phyloP scores from a whole-genome alignment of 495 filamentous ascomycete genomes.

The Penicillium flavigenum region DNA sequence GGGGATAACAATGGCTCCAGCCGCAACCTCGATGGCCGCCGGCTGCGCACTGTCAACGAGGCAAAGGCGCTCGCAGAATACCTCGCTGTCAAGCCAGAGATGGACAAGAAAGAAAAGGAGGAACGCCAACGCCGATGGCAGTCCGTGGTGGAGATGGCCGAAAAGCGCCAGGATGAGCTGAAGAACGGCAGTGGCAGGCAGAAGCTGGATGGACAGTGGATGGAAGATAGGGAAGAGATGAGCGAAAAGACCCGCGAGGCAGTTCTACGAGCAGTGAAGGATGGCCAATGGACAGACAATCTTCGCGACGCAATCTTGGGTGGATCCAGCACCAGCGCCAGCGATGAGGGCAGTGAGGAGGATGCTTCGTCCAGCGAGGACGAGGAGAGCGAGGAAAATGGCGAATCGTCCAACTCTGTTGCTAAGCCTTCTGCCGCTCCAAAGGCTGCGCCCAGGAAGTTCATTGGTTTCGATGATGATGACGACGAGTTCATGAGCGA shows the following conservation, averaged over 20 bases:
- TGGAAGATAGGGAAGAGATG: constrained; percentile 86
- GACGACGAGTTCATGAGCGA: constrained; percentile 89
- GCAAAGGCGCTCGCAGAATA: constrained; percentile 95
- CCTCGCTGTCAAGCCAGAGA: constrained; percentile 91
- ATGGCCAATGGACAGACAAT: constrained; percentile 53
- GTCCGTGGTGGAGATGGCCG: constrained; percentile 77
- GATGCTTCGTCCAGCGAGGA: constrained; percentile 42
- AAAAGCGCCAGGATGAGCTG: constrained; percentile 77
- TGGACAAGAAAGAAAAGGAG: constrained; percentile 90
- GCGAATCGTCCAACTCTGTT: constrained; percentile 16
- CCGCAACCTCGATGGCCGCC: constrained; percentile 88
- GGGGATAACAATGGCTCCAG: constrained; percentile 85
- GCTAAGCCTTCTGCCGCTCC: constrained; percentile 29
- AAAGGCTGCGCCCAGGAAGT: constrained; percentile 48
- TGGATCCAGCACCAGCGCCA: constrained; percentile 51
- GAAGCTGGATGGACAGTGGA: constrained; percentile 84
- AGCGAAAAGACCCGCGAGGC: constrained; percentile 81
- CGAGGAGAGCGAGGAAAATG: constrained; percentile 46
- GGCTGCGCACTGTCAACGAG: constrained; percentile 86
- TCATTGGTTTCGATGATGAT: constrained; percentile 87
- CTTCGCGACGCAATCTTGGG: constrained; percentile 44
- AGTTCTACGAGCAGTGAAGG: constrained; percentile 72
- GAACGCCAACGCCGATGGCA: constrained; percentile 77
- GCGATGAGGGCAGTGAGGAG: constrained; percentile 47
- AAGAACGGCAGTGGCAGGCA: constrained; percentile 63